These are phyloP conservation scores for Daldinia loculata DNA, from an alignment of 495 filamentous ascomycete species.

Conservation along the genomic window DNA sequence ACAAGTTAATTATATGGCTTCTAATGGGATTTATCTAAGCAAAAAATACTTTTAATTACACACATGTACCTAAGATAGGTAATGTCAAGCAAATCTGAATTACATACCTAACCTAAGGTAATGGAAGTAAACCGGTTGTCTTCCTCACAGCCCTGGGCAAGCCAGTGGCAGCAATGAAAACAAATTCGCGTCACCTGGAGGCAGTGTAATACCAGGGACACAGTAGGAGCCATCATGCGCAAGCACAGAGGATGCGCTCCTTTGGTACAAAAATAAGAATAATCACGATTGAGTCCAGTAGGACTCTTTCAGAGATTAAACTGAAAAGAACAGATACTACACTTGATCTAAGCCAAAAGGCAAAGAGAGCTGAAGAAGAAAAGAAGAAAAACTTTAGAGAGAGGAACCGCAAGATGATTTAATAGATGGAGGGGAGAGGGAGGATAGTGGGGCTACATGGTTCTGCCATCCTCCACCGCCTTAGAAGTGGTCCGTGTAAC, in stretches of 20 bases:
- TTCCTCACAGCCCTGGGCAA: slow-evolving; percentile 37
- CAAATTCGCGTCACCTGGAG: slow-evolving; percentile 41
- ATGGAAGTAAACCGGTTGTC: neutral
- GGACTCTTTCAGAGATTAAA: slow-evolving; percentile 76
- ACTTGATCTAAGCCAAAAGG: slow-evolving; percentile 93
- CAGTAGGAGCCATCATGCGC: slow-evolving; percentile 62
- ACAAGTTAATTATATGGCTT: no score
- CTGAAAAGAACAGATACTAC: slow-evolving; percentile 99
- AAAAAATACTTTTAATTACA: no score
- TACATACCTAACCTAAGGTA: no score
- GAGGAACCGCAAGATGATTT: neutral
- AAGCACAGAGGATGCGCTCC: slow-evolving; percentile 71
- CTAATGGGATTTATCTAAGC: no score
- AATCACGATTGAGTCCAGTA: slow-evolving; percentile 59
- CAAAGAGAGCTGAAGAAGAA: slow-evolving; percentile 48
- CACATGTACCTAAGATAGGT: no score
- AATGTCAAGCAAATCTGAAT: no score
- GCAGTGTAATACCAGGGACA: slow-evolving; percentile 46
- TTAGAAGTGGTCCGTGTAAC: neutral
- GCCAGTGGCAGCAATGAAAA: slow-evolving; percentile 41
- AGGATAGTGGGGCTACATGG: neutral
- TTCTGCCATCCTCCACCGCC: slow-evolving; percentile 16
- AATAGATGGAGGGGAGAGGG: slow-evolving; percentile 5
- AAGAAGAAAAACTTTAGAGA: neutral
- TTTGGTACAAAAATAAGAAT: slow-evolving; percentile 71